Evolutionary conservation across 805 yeast species (phyloP), one percentile per base, ranked within the genome.

Genomic region (Ogataea ganodermae): DNA sequence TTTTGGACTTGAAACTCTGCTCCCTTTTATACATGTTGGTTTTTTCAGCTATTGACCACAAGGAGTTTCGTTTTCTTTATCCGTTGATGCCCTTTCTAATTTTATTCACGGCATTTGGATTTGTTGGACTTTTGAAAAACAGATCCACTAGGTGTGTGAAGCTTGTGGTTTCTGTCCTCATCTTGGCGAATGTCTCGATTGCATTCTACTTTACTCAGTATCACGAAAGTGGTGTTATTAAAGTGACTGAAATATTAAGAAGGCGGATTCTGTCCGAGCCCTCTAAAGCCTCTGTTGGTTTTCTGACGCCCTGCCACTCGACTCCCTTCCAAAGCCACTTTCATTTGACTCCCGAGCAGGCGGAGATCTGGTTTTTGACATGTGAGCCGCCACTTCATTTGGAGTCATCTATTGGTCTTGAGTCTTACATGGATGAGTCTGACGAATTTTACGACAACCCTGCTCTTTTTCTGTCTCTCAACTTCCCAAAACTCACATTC

Each of bases 271-370:
- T 56, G 5, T 18, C 44, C 4, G 46, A 45, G 13, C 20, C 30
- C 9, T 56, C 61, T 3, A 73, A 79, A 8, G 51, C 66, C 7
- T 74, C 86, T 1, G 68, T 91, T 23, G 96, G 97, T 0, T 88
- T 94, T 56, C 65, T 94, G 13, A 89, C 91, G 61, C 99, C 99
- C 0, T 94, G 99, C 59, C 99, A 94, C 65, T 91, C 98, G 0
- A 92, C 97, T 0, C 99, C 99, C 2, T 87, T 94, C 83, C 96
- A 89, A 61, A 80, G 94, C 21, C 82, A 86, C 61, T 67, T 94
- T 33, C 96, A 91, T 60, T 68, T 86, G 18, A 63, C 70, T 8
- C 62, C 70, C 14, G 57, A 57, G 1, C 56, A 62, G 0, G 75
- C 78, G 10, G 51, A 65, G n/a, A 58, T 83, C 1, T 87, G 96